phyloP scores from a whole-genome alignment of 169 alveolate genomes.

The Babesia microti region DNA sequence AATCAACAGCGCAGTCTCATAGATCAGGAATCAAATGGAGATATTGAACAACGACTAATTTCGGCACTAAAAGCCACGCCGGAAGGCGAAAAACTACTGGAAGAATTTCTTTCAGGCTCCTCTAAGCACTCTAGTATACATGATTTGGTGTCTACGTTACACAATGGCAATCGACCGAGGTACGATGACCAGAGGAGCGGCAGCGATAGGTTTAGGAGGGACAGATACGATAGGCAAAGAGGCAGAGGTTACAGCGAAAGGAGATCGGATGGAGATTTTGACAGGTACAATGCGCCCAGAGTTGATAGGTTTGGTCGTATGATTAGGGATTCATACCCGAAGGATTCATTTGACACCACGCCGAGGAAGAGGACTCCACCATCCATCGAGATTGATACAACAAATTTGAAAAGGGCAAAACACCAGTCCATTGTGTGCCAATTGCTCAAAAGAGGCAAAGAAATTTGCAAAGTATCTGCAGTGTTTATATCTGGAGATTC shows the following conservation, averaged over 20 bases:
- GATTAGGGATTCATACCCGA: not conserved
- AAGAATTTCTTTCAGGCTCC: slow-evolving; percentile 1
- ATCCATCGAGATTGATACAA: no score
- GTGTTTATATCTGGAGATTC: slow-evolving; percentile 44
- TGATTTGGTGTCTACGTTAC: no score
- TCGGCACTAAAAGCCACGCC: not conserved
- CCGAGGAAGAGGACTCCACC: not conserved
- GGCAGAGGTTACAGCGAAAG: not conserved
- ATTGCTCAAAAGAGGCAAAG: slow-evolving; percentile 52
- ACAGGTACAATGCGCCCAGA: not conserved
- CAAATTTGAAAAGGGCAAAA: no score
- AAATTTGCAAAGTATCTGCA: slow-evolving; percentile 51
- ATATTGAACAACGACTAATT: no score
- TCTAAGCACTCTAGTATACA: no score
- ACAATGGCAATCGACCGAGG: no score
- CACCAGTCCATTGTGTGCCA: slow-evolving; percentile 20
- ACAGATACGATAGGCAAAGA: not conserved
- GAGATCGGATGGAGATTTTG: not conserved
- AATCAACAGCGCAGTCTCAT: no score
- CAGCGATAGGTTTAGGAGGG: no score
- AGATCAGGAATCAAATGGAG: no score
- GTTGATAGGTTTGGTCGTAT: slow-evolving; percentile 23
- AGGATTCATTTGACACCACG: not conserved
- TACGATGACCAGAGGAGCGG: no score
- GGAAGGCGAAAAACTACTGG: not conserved